A percentile compares a stretch with the other conserved stretches of the same genome.
phyloP scores from a whole-genome alignment of 2,329 filamentous ascomycete genomes.

The Hawksworthiomyces lignivorus region DNA sequence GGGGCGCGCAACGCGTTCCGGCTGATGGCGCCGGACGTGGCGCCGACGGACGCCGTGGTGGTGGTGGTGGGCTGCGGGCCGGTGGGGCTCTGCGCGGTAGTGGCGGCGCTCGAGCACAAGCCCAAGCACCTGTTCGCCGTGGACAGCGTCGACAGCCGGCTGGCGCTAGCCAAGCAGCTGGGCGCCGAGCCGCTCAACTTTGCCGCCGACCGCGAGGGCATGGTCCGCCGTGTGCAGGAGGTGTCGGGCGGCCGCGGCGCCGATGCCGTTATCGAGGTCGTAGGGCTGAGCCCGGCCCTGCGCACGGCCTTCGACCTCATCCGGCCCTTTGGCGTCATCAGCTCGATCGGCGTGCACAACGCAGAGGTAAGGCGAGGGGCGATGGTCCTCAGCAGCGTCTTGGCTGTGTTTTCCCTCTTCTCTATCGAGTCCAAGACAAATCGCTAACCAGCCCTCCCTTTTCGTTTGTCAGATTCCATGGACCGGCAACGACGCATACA shows the following conservation, averaged over 20 bases:
- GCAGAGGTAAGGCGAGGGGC: constrained; percentile 51
- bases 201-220: constrained; percentile 52
- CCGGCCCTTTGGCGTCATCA: constrained; percentile 65
- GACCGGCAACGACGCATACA: constrained; percentile 55
- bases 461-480: constrained; percentile 51
- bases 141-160: constrained; percentile 66
- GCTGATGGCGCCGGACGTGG: constrained; percentile 41
- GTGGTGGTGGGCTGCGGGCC: constrained; percentile 81
- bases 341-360: constrained; percentile 70
- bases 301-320: constrained; percentile 64
- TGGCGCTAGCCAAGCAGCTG: constrained; percentile 63
- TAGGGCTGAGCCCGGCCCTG: constrained; percentile 61
- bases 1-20: constrained; percentile 72
- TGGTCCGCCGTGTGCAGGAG: constrained; percentile 63
- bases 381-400: no score
- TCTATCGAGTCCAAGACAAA: neutral
- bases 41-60: constrained; percentile 59
- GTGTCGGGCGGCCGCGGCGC: constrained; percentile 74
- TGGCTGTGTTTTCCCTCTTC: neutral
- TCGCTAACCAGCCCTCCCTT: no score
- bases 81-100: constrained; percentile 75
- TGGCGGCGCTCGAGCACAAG: constrained; percentile 67
- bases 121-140: constrained; percentile 72
- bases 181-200: constrained; percentile 84
- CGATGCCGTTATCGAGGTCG: constrained; percentile 76